These are phyloP conservation scores for Aspergillus arachidicola DNA, from an alignment of 2,329 filamentous ascomycete species.

Conservation along the genomic window DNA sequence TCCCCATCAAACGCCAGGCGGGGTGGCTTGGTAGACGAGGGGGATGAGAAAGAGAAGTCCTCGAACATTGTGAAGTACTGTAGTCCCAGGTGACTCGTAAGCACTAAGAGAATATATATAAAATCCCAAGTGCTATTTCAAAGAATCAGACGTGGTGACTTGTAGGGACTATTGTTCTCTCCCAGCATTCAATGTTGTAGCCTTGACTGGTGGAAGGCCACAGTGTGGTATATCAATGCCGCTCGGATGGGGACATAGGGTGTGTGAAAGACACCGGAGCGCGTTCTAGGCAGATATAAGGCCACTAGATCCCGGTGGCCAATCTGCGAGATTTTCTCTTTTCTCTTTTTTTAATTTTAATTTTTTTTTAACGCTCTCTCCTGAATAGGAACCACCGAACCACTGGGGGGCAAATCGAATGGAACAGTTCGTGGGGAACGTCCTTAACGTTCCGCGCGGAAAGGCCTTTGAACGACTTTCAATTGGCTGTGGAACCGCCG, in stretches of 20 bases:
- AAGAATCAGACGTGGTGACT: not conserved
- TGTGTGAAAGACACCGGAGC: not conserved
- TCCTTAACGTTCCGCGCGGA: slow-evolving; percentile 3
- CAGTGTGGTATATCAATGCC: not conserved
- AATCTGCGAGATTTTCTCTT: not conserved
- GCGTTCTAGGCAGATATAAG: not conserved
- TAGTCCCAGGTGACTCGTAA: not conserved
- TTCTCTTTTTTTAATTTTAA: not conserved
- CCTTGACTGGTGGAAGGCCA: not conserved
- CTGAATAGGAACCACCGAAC: slow-evolving; percentile 2
- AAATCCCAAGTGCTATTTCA: not conserved
- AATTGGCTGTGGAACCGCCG: slow-evolving; percentile 2
- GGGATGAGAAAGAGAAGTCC: slow-evolving; percentile 45
- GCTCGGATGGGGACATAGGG: not conserved
- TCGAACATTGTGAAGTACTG: slow-evolving; percentile 39
- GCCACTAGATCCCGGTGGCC: not conserved
- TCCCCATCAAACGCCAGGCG: slow-evolving; percentile 34
- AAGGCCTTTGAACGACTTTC: not conserved
- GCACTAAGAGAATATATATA: not conserved
- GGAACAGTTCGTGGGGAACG: slow-evolving; percentile 4
- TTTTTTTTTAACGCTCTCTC: not conserved
- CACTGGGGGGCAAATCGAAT: slow-evolving; percentile 6
- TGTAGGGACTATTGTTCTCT: not conserved
- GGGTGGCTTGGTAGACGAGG: slow-evolving; percentile 33
- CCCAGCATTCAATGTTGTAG: not conserved